Evolutionary conservation across 768 basidiomycete species (phyloP), one percentile per base, ranked within the genome.

Genomic region (Psilocybe sp.): DNA sequence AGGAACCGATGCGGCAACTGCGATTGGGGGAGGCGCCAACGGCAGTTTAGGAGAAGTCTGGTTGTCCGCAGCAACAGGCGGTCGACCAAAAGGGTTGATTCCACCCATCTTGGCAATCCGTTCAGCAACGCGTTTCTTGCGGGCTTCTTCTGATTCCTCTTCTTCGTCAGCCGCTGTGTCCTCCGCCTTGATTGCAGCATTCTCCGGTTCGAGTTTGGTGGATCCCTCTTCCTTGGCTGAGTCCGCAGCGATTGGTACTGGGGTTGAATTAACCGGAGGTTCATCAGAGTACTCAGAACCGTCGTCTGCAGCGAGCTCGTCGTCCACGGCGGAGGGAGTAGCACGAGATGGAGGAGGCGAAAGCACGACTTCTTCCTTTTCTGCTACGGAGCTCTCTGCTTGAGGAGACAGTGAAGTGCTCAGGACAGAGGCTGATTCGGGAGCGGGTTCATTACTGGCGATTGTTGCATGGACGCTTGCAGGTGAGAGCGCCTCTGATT

Each of bases 101-200:
- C 79, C 87, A 13, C 85, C 87, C 70, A 81, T 82, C 65, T 81
- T 79, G 6, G 82, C 81, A 72, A 69, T 76, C 68, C 55, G 79
- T 77, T 81, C 84, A 18, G 84, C 79, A 16, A 88, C 77, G 44
- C 79, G 80, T 52, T 74, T 76, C 37, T 76, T 74, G 33, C 80
- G 76, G 2, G 74, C 68, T 52, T 69, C 78, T 53, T 43, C n/a
- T 15, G 1, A 13, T 20, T 8, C 36, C 40, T 14, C 13, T 6
- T 35, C 11, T 53, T 49, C 39, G 38, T 23, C 37, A 28, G 7
- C 23, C 23, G 23, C 23, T 4, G 23, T 7, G 23, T 28, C 23
- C 23, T 28, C 23, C 23, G 23, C 23, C 23, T 28, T 28, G 7
- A 7, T 7, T 28, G 23, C 23, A 3, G 7, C 23, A 28, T 28